These are phyloP conservation scores for Podaxis sp. DNA, from an alignment of 768 basidiomycete species.

Conservation along the genomic window DNA sequence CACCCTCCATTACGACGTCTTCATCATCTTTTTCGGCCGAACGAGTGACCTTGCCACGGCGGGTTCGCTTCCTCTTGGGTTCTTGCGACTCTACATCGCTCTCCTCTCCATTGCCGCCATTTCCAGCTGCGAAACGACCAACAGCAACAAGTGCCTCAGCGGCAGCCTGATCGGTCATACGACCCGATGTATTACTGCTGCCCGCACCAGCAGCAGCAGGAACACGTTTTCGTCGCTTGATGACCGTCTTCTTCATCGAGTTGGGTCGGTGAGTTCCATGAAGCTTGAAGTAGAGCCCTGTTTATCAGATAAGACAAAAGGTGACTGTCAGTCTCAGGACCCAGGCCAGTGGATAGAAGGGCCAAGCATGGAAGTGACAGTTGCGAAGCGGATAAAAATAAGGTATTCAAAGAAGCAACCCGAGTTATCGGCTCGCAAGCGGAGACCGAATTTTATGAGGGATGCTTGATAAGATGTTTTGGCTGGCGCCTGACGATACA, in stretches of 20 bases:
- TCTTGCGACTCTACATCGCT: slow-evolving; percentile 48
- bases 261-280: slow-evolving; percentile 97
- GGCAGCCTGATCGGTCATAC: slow-evolving; percentile 81
- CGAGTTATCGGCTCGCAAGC: neutral
- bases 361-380: slow-evolving; percentile 1
- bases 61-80: slow-evolving; percentile 60
- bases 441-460: neutral
- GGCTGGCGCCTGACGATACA: neutral
- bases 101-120: slow-evolving; percentile 32
- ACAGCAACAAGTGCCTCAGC: slow-evolving; percentile 88
- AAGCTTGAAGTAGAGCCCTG: slow-evolving; percentile 97
- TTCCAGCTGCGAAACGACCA: slow-evolving; percentile 49
- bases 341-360: neutral
- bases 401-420: neutral
- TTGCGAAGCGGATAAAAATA: neutral
- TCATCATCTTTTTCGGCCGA: slow-evolving; percentile 36
- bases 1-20: slow-evolving; percentile 52
- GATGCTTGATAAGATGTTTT: neutral
- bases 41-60: slow-evolving; percentile 32
- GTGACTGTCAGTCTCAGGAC: neutral
- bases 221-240: slow-evolving; percentile 97
- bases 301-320: slow-evolving; percentile 18
- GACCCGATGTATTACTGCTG: slow-evolving; percentile 28
- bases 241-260: slow-evolving; percentile 98
- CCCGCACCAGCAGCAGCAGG: slow-evolving; percentile 74